These are phyloP conservation scores for Byssochlamys sp. DNA, from an alignment of 2,329 filamentous ascomycete species.

Conservation along the genomic window DNA sequence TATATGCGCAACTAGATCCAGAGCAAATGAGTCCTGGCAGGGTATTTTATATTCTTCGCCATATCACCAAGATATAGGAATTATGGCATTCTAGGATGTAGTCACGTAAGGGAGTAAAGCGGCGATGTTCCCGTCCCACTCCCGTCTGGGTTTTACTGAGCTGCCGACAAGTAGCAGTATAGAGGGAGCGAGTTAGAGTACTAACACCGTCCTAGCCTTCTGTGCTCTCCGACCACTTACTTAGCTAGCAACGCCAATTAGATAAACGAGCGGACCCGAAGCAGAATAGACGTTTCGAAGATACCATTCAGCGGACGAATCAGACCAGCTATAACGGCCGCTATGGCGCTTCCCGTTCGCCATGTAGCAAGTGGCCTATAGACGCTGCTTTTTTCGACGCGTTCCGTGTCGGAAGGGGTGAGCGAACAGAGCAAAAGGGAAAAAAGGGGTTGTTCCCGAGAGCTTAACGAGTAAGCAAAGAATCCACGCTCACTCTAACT, in stretches of 20 bases:
- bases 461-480: not conserved
- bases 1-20: too few species aligned
- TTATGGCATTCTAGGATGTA: too few species aligned
- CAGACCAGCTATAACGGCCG: not conserved
- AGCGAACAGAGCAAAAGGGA: not conserved
- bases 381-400: not conserved
- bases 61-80: too few species aligned
- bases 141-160: too few species aligned
- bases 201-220: not conserved
- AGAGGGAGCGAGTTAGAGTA: not conserved
- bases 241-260: not conserved
- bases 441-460: not conserved
- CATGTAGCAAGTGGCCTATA: not conserved
- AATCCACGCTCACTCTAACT: not conserved
- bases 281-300: not conserved
- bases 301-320: not conserved
- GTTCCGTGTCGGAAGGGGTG: not conserved
- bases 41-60: too few species aligned
- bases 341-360: not conserved
- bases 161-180: too few species aligned
- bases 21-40: too few species aligned
- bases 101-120: too few species aligned
- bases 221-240: not conserved
- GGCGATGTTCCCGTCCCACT: too few species aligned
- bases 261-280: not conserved